phyloP scores from a whole-genome alignment of 2,329 filamentous ascomycete species.

The Penicillium frequentans region DNA sequence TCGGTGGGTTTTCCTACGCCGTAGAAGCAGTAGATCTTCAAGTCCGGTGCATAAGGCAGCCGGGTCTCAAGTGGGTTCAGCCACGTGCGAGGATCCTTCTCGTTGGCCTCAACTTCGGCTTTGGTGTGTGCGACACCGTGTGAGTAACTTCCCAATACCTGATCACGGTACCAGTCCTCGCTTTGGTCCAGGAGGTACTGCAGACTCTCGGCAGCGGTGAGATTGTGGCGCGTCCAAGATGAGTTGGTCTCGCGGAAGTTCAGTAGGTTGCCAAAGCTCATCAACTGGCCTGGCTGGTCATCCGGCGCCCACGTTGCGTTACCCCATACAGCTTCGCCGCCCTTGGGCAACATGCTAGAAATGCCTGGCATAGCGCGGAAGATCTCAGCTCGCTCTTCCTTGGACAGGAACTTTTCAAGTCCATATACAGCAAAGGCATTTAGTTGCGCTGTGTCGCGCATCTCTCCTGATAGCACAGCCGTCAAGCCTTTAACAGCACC shows the following conservation, averaged over 20 bases:
- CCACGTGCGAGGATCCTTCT: constrained; percentile 79
- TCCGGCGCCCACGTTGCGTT: constrained; percentile 85
- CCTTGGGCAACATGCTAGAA: constrained; percentile 93
- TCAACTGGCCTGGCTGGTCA: constrained; percentile 70
- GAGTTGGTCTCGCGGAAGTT: constrained; percentile 74
- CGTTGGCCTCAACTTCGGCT: constrained; percentile 78
- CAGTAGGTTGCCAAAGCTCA: constrained; percentile 76
- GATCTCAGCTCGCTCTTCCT: constrained; percentile 85
- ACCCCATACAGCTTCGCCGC: constrained; percentile 93
- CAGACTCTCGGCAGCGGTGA: constrained; percentile 78
- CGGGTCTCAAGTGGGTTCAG: constrained; percentile 93
- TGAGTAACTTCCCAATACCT: constrained; percentile 75
- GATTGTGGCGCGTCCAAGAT: constrained; percentile 64
- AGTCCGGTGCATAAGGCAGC: constrained; percentile 78
- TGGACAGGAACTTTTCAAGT: constrained; percentile 90
- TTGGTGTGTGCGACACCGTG: constrained; percentile 80
- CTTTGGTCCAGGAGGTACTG: constrained; percentile 74
- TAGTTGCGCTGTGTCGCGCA: constrained; percentile 96
- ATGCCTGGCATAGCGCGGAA: constrained; percentile 97
- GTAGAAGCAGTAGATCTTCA: constrained; percentile 98
- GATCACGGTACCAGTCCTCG: constrained; percentile 81
- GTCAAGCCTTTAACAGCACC: constrained; percentile 89
- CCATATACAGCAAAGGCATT: constrained; percentile 97
- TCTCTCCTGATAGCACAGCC: constrained; percentile 90
- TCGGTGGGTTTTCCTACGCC: constrained; percentile 91